Evolutionary conservation across 1,284 basidiomycete genomes (phyloP), one percentile per base, ranked within the genome.

Genomic region (Ustilago curta): DNA sequence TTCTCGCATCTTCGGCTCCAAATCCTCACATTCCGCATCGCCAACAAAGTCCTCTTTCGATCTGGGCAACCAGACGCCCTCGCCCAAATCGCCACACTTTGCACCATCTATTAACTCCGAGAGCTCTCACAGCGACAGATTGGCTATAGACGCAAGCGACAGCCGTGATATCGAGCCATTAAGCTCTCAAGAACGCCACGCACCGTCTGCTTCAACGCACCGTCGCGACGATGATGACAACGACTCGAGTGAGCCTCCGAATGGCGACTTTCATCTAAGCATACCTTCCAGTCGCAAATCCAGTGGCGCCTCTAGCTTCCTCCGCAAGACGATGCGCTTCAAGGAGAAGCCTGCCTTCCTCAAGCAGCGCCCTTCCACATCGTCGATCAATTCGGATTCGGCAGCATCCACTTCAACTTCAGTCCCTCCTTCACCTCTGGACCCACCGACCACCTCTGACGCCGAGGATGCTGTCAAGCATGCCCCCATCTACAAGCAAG

Each of bases 291-390:
- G 9, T 29, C 58, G 62, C 44, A 74, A 74, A 32, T 62, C 66
- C 9, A 69, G 59, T 27, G 43, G 39, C 11, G 57, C 71, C 16
- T 67, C 72, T 14, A 55, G 59, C 43, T 59, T 70, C 32, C 60
- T 75, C 4, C 63, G 71, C 44, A 75, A 70, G 47, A 63, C 72
- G 14, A 75, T 75, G 14, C 72, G 67, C 18, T 75, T 70, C 59
- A 70, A 67, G 45, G 67, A 70, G 49, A 75, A 70, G 44, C 52
- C 67, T 9, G 49, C 54, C 21, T 70, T 70, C 18, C 56, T 70
- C 44, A 66, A 60, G 45, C 11, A 47, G 32, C 67, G 68, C n/a
- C 56, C 67, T 8, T 70, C 68, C 3, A 39, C 44, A 1, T 67
- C 67, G 2, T 70, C 67, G 3, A 43, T 63, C 25, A 50, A 29